Base-by-base conservation (phyloP, 1,139 yeast species). In the Yamadazyma blattariae region DNA sequence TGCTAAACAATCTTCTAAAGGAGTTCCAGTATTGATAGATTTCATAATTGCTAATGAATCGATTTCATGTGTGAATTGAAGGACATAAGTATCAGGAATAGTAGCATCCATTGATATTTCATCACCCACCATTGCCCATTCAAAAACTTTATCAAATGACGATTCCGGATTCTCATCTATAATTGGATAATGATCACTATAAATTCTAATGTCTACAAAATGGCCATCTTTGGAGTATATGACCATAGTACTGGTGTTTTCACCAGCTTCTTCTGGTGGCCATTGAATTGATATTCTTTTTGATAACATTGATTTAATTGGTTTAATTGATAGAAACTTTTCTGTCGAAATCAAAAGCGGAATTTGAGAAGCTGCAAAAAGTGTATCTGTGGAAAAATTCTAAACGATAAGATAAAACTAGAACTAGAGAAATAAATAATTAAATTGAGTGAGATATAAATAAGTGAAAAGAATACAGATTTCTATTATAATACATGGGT, bases 281-380 rank as follows among this genome's bases (percentile, higher is more conserved):
- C 83, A 77, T 55, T 74, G 77, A 23, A 77, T 63, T 3, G 75
- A 67, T 10, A 74, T 52, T 47, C 81, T 55, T 6, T 71, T 64
- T 2, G 77, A 67, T 18, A 74, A 46, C 27, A 60, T 56, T 61
- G 56, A 59, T 11, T 14, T 3, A 21, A 21, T 12, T 7, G 22
- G 21, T 24, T 22, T 24, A 25, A 6, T 12, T 14, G 15, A 14
- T 17, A 13, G 16, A 30, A 32, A 32, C 27, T 25, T 28, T 27
- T 23, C 14, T 11, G 9, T 5, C 7, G 19, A 17, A 17, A 17
- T 17, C 19, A 17, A 17, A 17, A 33, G 14, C 59, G 33, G 33
- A 30, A 30, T 30, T 29, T 16, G 7, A n/a, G n/a, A n/a, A 13
- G 25, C 25, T n/a, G 25, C 25, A 23, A 23, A 23, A 23, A n/a